A percentile compares a stretch with the other conserved stretches of the same genome.
phyloP scores from a whole-genome alignment of 139 green algal species.

The Choricystis sp. region DNA sequence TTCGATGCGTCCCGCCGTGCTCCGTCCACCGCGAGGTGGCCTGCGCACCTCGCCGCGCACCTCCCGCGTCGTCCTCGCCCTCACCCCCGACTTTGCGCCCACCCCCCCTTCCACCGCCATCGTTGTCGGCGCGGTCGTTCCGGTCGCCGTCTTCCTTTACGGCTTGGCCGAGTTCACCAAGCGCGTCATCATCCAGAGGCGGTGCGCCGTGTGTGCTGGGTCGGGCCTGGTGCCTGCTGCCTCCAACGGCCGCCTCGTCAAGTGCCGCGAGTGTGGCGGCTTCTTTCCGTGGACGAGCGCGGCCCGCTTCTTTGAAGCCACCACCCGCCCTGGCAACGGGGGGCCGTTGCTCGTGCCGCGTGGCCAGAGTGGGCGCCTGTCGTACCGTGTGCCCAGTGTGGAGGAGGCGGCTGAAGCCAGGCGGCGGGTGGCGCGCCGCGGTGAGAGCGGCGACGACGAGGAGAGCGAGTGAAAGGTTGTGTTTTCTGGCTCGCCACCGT shows the following conservation, averaged over 20 bases:
- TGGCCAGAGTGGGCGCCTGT: slow-evolving; percentile 19
- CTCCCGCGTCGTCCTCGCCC: neutral
- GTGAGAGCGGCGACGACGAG: neutral
- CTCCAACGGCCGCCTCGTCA: slow-evolving; percentile 14
- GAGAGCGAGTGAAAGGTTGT: too few species aligned
- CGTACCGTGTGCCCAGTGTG: neutral
- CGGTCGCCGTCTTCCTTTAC: slow-evolving; percentile 61
- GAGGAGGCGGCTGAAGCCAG: neutral
- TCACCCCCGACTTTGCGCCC: neutral
- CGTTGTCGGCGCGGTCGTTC: slow-evolving; percentile 42
- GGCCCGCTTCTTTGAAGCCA: slow-evolving; percentile 57
- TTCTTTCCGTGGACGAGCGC: slow-evolving; percentile 75
- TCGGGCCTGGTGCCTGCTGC: slow-evolving; percentile 43
- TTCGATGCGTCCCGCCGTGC: too few species aligned
- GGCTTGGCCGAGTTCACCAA: slow-evolving; percentile 66
- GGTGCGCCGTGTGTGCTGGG: slow-evolving; percentile 50
- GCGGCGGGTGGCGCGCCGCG: neutral
- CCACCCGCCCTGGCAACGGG: slow-evolving; percentile 62
- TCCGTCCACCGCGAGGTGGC: too few species aligned
- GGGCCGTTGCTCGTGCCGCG: slow-evolving; percentile 30
- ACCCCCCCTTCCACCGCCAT: slow-evolving; percentile 37
- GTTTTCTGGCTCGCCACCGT: too few species aligned
- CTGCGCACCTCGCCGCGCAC: too few species aligned
- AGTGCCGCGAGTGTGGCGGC: slow-evolving; percentile 60
- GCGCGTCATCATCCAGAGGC: slow-evolving; percentile 70